phyloP scores from a whole-genome alignment of 164 flowering plant genomes.

The Platanus orientalis region DNA sequence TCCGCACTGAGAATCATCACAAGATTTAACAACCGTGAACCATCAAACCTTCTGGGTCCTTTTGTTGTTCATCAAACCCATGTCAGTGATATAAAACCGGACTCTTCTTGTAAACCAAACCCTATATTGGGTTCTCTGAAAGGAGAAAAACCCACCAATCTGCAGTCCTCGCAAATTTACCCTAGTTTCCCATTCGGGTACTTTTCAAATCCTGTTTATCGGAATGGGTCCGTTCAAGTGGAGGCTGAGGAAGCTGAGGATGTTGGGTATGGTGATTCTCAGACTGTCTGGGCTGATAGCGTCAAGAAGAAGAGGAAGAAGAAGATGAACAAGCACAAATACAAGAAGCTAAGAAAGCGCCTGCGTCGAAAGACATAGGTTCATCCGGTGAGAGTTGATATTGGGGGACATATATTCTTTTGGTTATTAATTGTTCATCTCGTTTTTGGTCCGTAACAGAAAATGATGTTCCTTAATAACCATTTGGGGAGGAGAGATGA shows the following conservation, averaged over 20 bases:
- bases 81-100: slow-evolving; percentile 7
- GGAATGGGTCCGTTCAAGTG: slow-evolving; percentile 14
- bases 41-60: background rate
- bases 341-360: slow-evolving; percentile 59
- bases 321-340: slow-evolving; percentile 89
- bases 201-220: slow-evolving; percentile 21
- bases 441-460: background rate
- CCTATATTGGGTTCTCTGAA: slow-evolving; percentile 8
- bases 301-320: slow-evolving; percentile 86
- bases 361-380: slow-evolving; percentile 38
- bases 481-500: background rate
- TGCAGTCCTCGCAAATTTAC: slow-evolving; percentile 15
- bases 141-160: background rate
- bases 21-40: slow-evolving; percentile 3
- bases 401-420: background rate
- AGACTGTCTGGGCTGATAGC: slow-evolving; percentile 62
- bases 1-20: slow-evolving; percentile 16
- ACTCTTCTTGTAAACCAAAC: slow-evolving; percentile 3
- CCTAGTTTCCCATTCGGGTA: slow-evolving; percentile 38
- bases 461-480: background rate
- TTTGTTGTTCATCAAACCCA: slow-evolving; percentile 4
- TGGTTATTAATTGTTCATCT: background rate
- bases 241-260: slow-evolving; percentile 7
- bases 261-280: slow-evolving; percentile 10
- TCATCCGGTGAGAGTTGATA: slow-evolving; percentile 10